phyloP scores from a whole-genome alignment of 345 rosid genomes.

The Citrus maxima region DNA sequence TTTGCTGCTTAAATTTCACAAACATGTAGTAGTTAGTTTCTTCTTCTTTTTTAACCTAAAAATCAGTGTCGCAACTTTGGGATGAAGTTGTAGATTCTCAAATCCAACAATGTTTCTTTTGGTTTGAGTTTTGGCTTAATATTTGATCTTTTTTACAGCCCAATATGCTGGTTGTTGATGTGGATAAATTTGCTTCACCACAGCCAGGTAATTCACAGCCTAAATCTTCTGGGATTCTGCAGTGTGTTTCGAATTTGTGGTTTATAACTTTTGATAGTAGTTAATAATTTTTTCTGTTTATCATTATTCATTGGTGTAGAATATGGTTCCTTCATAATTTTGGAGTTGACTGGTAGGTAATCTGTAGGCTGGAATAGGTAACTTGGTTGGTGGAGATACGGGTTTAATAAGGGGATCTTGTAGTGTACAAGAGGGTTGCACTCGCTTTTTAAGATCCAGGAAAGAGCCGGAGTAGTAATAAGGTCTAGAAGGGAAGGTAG shows the following conservation, averaged over 20 bases:
- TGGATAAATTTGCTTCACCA: conserved; percentile 74
- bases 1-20: not conserved
- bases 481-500: not conserved
- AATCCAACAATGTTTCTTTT: not conserved
- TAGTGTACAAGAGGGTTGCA: not conserved
- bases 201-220: conserved; percentile 41
- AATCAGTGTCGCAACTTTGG: not conserved
- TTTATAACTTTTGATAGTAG: not conserved
- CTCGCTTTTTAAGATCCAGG: not conserved
- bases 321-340: not conserved
- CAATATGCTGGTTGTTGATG: conserved; percentile 92
- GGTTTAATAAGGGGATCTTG: not conserved
- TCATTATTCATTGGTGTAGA: not conserved
- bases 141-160: conserved; percentile 53
- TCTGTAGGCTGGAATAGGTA: not conserved
- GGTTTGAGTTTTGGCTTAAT: conserved; percentile 13
- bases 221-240: conserved; percentile 1
- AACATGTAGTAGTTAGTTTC: not conserved
- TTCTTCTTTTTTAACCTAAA: not conserved
- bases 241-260: not conserved
- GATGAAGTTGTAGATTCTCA: not conserved
- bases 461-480: not conserved
- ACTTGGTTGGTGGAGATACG: not conserved
- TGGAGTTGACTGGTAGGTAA: not conserved
- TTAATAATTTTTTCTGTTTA: not conserved